These are phyloP conservation scores for Dendrostoma leiphaemia DNA, from an alignment of 2,329 filamentous ascomycete genomes.

Conservation along the genomic window DNA sequence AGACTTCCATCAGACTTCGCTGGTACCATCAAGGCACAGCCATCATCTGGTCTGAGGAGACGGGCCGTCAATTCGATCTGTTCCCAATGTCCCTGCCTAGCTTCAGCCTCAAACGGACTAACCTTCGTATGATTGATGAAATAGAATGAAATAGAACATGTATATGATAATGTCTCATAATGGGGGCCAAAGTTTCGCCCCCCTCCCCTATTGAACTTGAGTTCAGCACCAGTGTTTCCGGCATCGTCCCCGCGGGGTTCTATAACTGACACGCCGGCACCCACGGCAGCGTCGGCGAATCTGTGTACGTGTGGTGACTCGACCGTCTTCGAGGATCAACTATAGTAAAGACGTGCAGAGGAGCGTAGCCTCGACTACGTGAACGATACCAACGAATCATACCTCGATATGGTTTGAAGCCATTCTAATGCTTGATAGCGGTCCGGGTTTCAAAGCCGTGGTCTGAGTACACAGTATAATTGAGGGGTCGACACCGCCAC, in stretches of 20 bases:
- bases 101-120: neutral
- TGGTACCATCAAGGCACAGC: neutral
- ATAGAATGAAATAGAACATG: neutral
- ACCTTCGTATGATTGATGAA: neutral
- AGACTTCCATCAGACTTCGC: neutral
- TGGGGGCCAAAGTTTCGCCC: neutral
- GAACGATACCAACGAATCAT: too few relatives aligned
- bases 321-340: neutral
- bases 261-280: too few relatives aligned
- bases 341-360: too few relatives aligned
- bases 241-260: too few relatives aligned
- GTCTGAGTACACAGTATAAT: too few relatives aligned
- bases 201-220: too few relatives aligned
- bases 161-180: neutral
- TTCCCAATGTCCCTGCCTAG: neutral
- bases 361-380: too few relatives aligned
- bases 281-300: too few relatives aligned
- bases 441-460: neutral
- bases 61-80: neutral
- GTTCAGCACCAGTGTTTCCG: too few relatives aligned
- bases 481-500: neutral
- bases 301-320: neutral
- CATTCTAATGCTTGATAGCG: neutral
- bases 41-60: too few relatives aligned
- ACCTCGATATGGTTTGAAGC: neutral